Evolutionary conservation across 163 green algal species (phyloP).

Genomic region (Scenedesmus sp.): DNA sequence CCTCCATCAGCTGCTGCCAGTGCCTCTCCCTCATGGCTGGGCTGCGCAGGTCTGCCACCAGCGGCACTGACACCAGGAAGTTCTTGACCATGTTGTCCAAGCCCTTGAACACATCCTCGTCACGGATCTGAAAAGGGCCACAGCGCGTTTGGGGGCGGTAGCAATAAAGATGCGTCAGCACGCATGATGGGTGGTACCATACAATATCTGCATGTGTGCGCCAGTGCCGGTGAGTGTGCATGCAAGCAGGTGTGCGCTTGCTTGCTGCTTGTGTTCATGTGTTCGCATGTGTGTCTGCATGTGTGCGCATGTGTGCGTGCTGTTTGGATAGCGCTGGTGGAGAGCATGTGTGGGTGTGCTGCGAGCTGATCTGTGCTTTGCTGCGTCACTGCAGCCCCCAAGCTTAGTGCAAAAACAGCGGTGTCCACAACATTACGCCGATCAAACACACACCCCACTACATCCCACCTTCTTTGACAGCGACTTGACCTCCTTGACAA

Average conservation of each 20-base stretch:
- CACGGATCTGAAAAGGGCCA: constrained; percentile 58
- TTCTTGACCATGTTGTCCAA: constrained; percentile 88
- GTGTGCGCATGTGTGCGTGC: background rate
- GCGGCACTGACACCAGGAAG: constrained; percentile 85
- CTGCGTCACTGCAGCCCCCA: background rate
- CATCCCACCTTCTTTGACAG: constrained; percentile 63
- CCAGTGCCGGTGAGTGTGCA: too few species aligned
- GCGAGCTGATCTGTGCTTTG: background rate
- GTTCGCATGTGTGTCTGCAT: too few species aligned
- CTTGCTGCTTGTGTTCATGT: too few species aligned
- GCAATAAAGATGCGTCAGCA: too few species aligned
- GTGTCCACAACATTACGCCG: background rate
- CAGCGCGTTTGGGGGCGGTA: too few species aligned
- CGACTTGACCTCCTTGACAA: constrained; percentile 87
- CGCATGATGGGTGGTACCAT: too few species aligned
- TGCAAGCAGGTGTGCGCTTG: too few species aligned
- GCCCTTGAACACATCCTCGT: constrained; percentile 83
- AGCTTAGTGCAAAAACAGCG: background rate
- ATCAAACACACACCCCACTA: background rate
- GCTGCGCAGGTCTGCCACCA: constrained; percentile 85
- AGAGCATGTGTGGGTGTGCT: background rate
- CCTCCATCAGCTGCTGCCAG: constrained; percentile 88
- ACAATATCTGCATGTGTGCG: too few species aligned
- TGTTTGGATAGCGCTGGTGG: background rate
- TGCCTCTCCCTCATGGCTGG: constrained; percentile 85